Percentiles rank a stretch among this genome's conserved stretches.
Conservation (phyloP, 2,329 filamentous ascomycete genomes). For the Stagonosporopsis chrysanthemi region DNA sequence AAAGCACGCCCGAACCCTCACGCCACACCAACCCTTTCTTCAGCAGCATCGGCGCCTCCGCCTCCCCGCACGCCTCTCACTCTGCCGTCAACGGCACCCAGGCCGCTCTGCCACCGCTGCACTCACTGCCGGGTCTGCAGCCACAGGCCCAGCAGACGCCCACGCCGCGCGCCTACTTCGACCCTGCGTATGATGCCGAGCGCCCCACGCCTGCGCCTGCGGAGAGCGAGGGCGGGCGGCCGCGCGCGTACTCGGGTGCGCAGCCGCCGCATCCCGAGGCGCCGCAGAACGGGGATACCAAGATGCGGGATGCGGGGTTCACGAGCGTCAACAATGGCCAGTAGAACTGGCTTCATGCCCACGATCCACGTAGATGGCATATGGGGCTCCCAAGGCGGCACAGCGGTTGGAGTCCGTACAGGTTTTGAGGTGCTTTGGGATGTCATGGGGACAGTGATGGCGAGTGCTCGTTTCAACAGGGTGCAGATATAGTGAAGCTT, state of each 20-base stretch:
- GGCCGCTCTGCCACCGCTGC: conserved; percentile 33
- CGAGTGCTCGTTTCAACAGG: not conserved
- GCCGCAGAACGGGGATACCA: conserved; percentile 50
- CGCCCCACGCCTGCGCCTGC: conserved; percentile 28
- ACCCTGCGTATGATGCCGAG: conserved; percentile 44
- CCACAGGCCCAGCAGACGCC: conserved; percentile 27
- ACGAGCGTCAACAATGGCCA: conserved; percentile 45
- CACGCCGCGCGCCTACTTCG: conserved; percentile 39
- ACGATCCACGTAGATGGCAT: not conserved
- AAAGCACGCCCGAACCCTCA: conserved; percentile 50
- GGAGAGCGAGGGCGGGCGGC: conserved; percentile 34
- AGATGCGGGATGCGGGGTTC: conserved; percentile 52
- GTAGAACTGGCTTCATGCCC: conserved; percentile 24
- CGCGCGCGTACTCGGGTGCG: conserved; percentile 41
- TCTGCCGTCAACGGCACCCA: conserved; percentile 42
- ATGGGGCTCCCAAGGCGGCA: no score
- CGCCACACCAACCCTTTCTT: conserved; percentile 41
- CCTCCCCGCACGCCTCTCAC: conserved; percentile 34
- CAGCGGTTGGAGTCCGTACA: not conserved
- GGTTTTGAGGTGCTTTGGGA: not conserved
- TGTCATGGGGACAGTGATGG: not conserved
- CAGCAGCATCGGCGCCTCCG: conserved; percentile 31
- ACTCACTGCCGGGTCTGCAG: conserved; percentile 38
- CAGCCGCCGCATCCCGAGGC: conserved; percentile 30
- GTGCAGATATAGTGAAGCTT: not conserved